A percentile compares a stretch with the other conserved stretches of the same genome.
These are phyloP conservation scores for Fraxinus baroniana DNA, from an alignment of 305 asterid species.

Conservation along the genomic window DNA sequence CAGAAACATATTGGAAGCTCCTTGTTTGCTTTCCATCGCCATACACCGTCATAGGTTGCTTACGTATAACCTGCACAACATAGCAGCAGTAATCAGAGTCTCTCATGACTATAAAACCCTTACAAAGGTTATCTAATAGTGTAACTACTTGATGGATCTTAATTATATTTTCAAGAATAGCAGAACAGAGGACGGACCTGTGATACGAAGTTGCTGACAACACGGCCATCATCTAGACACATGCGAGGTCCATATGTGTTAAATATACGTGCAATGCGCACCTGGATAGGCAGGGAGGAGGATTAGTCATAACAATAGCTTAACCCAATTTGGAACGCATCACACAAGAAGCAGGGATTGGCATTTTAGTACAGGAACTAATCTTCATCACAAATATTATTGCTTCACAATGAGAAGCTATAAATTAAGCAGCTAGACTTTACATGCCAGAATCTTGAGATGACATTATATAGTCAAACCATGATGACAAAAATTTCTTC, in stretches of 20 bases:
- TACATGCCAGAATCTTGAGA: constrained; percentile 3
- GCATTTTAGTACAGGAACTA: background rate
- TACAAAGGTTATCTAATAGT: background rate
- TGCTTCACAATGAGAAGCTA: background rate
- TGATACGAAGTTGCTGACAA: constrained; percentile 93
- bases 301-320: constrained; percentile 3
- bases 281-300: constrained; percentile 41
- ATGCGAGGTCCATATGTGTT: constrained; percentile 96
- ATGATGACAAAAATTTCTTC: background rate
- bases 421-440: background rate
- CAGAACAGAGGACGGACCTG: constrained; percentile 54
- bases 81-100: constrained; percentile 20
- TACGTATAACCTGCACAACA: constrained; percentile 74
- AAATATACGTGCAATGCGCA: constrained; percentile 91
- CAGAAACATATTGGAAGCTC: constrained; percentile 89
- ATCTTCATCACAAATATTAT: background rate
- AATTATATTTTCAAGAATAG: background rate
- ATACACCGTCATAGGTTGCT: constrained; percentile 84
- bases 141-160: constrained; percentile 6
- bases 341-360: background rate
- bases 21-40: constrained; percentile 97
- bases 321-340: constrained; percentile 2
- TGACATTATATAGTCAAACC: background rate
- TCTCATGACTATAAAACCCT: background rate
- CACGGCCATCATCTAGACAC: constrained; percentile 99